Evolutionary conservation across 768 basidiomycete species (phyloP).

Genomic region (Termitomyces sp.): DNA sequence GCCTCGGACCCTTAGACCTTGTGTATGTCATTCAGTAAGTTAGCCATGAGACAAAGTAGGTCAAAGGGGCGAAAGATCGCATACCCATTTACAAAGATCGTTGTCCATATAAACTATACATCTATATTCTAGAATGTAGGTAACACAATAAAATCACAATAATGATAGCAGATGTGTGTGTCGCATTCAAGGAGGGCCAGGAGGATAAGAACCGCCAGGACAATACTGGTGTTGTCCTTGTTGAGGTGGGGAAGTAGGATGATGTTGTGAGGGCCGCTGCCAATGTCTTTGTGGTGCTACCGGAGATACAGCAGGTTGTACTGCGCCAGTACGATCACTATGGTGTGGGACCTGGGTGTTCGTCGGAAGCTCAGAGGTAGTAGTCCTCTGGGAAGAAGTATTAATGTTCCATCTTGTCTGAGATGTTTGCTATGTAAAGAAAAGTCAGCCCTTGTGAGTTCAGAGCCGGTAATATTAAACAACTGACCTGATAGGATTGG

Average conservation of each 20-base stretch:
- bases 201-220: slow-evolving; percentile 22
- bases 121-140: slow-evolving; percentile 7
- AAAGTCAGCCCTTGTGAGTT: background rate
- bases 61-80: too few species aligned
- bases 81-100: background rate
- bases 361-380: slow-evolving; percentile 1
- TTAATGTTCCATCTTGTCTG: slow-evolving; percentile 16
- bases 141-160: slow-evolving; percentile 9
- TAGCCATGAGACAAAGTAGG: too few species aligned
- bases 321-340: background rate
- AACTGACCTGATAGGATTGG: slow-evolving; percentile 13
- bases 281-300: slow-evolving; percentile 2
- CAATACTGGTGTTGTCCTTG: slow-evolving; percentile 24
- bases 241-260: slow-evolving; percentile 14
- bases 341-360: background rate
- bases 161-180: slow-evolving; percentile 6
- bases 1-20: too few species aligned
- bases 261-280: slow-evolving; percentile 14
- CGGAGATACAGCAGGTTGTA: background rate
- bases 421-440: slow-evolving; percentile 5
- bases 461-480: background rate
- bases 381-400: slow-evolving; percentile 14
- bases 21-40: too few species aligned
- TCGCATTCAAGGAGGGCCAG: slow-evolving; percentile 14
- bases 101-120: background rate